These are phyloP conservation scores for Globisporangium radiosum DNA, from an alignment of 352 stramenopile species.

Conservation along the genomic window DNA sequence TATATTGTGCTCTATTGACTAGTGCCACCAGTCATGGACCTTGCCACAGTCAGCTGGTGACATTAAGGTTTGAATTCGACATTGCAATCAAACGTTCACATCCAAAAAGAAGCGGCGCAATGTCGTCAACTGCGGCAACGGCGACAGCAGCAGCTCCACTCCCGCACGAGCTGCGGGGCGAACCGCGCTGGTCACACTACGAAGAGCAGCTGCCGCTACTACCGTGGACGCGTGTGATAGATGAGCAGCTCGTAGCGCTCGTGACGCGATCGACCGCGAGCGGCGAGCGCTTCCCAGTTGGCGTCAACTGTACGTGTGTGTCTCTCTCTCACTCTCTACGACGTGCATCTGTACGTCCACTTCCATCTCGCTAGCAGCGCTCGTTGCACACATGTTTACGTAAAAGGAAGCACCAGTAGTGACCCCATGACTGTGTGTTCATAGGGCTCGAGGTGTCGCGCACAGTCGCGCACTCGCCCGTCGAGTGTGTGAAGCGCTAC, in stretches of 20 bases:
- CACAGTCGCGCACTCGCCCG: constrained; percentile 43
- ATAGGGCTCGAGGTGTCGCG: constrained; percentile 67
- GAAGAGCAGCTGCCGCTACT: constrained; percentile 17
- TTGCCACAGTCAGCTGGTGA: no score
- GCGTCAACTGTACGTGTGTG: constrained; percentile 64
- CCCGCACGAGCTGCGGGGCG: constrained; percentile 46
- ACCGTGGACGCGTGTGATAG: constrained; percentile 38
- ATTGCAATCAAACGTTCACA: not conserved
- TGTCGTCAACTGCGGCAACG: not conserved
- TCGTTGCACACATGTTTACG: no score
- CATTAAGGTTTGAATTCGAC: not conserved
- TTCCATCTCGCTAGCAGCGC: no score
- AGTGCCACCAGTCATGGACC: no score
- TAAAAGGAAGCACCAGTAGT: not conserved
- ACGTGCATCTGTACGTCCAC: no score
- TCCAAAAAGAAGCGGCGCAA: not conserved
- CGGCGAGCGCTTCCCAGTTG: constrained; percentile 72
- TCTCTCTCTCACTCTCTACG: not conserved
- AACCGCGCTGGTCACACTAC: constrained; percentile 68
- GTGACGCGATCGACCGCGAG: constrained; percentile 65
- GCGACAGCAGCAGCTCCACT: not conserved
- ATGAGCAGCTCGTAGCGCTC: constrained; percentile 58
- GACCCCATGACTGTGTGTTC: not conserved
- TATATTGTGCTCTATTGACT: no score
- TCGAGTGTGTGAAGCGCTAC: constrained; percentile 81